A percentile compares a stretch with the other conserved stretches of the same genome.
Conservation (phyloP, 495 filamentous ascomycete species). For the Lophiostoma macrostomum region DNA sequence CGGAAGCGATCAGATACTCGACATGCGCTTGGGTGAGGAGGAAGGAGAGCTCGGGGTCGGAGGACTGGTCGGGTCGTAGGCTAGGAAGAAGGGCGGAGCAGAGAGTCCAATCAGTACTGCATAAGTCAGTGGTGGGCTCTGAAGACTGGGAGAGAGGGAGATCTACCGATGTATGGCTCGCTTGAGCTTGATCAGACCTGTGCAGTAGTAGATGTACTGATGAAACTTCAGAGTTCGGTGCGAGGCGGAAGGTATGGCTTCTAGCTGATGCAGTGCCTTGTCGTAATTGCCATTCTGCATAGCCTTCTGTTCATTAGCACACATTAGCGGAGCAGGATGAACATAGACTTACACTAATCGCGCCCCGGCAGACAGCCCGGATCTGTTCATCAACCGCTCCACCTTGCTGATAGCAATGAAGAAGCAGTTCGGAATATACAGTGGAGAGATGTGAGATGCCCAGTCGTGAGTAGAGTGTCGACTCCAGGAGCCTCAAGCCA, state of each 20-base stretch:
- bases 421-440: constrained; percentile 70
- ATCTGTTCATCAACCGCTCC: constrained; percentile 76
- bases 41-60: constrained; percentile 67
- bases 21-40: constrained; percentile 68
- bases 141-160: neutral
- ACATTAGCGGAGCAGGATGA: neutral
- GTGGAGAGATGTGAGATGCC: constrained; percentile 54
- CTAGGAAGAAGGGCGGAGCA: constrained; percentile 7
- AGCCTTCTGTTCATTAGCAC: constrained; percentile 45
- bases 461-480: constrained; percentile 72
- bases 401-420: constrained; percentile 63
- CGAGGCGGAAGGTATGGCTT: constrained; percentile 61
- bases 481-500: constrained; percentile 65
- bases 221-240: constrained; percentile 73
- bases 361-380: constrained; percentile 59
- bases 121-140: neutral
- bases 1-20: constrained; percentile 64
- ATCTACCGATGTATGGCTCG: constrained; percentile 27
- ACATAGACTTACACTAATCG: constrained; percentile 49
- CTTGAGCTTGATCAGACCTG: constrained; percentile 29
- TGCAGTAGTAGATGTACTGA: constrained; percentile 65
- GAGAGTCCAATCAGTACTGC: constrained; percentile 23
- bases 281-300: constrained; percentile 67
- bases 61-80: constrained; percentile 15
- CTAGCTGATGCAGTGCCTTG: constrained; percentile 63